A percentile compares a stretch with the other conserved stretches of the same genome.
These are phyloP conservation scores for Penstemon newberryi DNA, from an alignment of 257 asterid genomes.

Conservation along the genomic window DNA sequence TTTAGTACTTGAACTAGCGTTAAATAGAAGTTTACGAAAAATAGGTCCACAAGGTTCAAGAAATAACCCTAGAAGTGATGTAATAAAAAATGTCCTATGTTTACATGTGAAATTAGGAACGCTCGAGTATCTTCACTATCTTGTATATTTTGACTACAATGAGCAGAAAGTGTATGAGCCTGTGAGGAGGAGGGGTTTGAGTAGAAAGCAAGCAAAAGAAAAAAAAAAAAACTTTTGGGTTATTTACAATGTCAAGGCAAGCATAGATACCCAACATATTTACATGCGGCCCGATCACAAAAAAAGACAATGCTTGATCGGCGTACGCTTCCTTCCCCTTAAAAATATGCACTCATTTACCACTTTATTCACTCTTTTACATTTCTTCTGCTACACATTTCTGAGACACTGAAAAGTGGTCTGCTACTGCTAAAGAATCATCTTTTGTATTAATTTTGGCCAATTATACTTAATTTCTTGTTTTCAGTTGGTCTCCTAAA, in stretches of 20 bases:
- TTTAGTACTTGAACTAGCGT: no score
- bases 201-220: conserved; percentile 85
- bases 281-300: conserved; percentile 13
- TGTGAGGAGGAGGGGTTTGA: conserved; percentile 52
- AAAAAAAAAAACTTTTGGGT: conserved; percentile 19
- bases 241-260: conserved; percentile 65
- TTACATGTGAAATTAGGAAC: no score
- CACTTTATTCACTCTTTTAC: conserved; percentile 34
- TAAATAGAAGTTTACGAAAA: no score
- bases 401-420: conserved; percentile 36
- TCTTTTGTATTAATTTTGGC: conserved; percentile 19
- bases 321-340: conserved; percentile 15
- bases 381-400: conserved; percentile 59
- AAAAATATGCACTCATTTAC: conserved; percentile 21
- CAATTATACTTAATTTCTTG: conserved; percentile 1
- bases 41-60: no score
- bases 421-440: conserved; percentile 45
- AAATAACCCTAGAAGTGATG: no score
- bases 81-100: no score
- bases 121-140: no score
- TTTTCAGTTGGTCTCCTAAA: background rate
- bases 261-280: conserved; percentile 57
- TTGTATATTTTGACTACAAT: conserved; percentile 4
- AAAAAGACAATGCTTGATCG: conserved; percentile 22
- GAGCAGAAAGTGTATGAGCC: conserved; percentile 23